Percentiles rank a stretch among this genome's conserved stretches.
Evolutionary conservation across 148 eudicot species (phyloP).

Genomic region (Camellia granthamiana): DNA sequence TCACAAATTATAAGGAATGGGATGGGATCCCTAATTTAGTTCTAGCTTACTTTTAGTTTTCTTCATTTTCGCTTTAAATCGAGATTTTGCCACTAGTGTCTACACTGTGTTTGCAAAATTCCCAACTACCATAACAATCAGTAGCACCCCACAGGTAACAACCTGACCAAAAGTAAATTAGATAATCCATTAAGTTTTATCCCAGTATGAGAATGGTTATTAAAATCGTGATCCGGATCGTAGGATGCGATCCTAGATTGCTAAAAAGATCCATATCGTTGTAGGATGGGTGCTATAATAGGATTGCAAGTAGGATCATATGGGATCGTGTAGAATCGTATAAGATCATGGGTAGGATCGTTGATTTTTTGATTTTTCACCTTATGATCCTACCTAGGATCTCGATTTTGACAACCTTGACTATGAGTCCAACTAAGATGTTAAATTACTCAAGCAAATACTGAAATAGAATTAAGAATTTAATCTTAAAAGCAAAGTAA

Average conservation of each 20-base stretch:
- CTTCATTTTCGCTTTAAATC: slow-evolving; percentile 51
- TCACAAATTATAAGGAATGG: slow-evolving; percentile 19
- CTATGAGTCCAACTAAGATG: neutral
- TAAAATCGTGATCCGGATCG: too few relatives aligned
- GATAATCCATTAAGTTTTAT: neutral
- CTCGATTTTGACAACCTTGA: neutral
- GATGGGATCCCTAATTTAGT: slow-evolving; percentile 16
- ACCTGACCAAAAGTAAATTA: slow-evolving; percentile 33
- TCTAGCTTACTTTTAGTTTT: slow-evolving; percentile 38
- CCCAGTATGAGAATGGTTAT: too few relatives aligned
- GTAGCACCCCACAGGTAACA: slow-evolving; percentile 48
- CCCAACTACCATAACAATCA: slow-evolving; percentile 56
- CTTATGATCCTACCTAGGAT: too few relatives aligned
- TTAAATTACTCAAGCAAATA: neutral
- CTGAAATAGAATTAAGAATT: neutral
- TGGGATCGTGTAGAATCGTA: too few relatives aligned
- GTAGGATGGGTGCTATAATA: too few relatives aligned
- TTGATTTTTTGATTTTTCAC: too few relatives aligned
- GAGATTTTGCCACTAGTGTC: slow-evolving; percentile 45
- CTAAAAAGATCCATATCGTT: too few relatives aligned
- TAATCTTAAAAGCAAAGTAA: neutral
- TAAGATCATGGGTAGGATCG: too few relatives aligned
- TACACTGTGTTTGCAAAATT: slow-evolving; percentile 53
- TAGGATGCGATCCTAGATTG: too few relatives aligned
- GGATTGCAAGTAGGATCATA: too few relatives aligned